These are phyloP conservation scores for Talaromyces piceae DNA, from an alignment of 2,329 filamentous ascomycete genomes.

Conservation along the genomic window DNA sequence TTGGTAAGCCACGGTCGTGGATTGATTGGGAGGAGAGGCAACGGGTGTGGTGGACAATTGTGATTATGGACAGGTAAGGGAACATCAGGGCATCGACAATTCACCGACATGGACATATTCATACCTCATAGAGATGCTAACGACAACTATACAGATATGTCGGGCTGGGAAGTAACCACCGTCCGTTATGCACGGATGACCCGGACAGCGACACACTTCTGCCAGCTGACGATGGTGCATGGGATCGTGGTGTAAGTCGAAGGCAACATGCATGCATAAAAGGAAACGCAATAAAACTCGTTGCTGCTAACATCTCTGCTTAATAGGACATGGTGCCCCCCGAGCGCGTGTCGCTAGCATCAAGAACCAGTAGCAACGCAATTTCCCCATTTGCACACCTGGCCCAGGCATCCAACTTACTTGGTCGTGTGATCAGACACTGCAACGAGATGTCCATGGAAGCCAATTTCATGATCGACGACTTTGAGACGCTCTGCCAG, in stretches of 20 bases:
- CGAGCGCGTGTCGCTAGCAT: background rate
- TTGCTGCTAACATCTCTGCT: background rate
- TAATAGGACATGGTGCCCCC: background rate
- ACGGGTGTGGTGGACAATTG: background rate
- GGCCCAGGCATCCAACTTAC: background rate
- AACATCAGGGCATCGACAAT: background rate
- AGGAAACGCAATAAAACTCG: too few relatives aligned
- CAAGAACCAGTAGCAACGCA: background rate
- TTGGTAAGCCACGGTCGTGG: background rate
- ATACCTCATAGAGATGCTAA: too few relatives aligned
- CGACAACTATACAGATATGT: background rate
- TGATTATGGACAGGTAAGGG: background rate
- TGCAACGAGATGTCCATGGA: background rate
- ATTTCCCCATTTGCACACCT: background rate
- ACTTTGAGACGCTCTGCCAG: background rate
- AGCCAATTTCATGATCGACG: background rate
- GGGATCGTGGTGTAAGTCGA: background rate
- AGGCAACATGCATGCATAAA: background rate
- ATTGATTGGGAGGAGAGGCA: background rate
- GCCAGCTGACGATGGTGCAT: background rate
- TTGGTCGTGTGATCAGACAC: background rate
- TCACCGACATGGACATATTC: background rate
- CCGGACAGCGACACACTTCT: background rate
- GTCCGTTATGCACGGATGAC: background rate
- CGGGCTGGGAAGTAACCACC: background rate